A percentile compares a stretch with the other conserved stretches of the same genome.
phyloP scores from a whole-genome alignment of 2,329 filamentous ascomycete genomes.

The Diaporthe australafricana region DNA sequence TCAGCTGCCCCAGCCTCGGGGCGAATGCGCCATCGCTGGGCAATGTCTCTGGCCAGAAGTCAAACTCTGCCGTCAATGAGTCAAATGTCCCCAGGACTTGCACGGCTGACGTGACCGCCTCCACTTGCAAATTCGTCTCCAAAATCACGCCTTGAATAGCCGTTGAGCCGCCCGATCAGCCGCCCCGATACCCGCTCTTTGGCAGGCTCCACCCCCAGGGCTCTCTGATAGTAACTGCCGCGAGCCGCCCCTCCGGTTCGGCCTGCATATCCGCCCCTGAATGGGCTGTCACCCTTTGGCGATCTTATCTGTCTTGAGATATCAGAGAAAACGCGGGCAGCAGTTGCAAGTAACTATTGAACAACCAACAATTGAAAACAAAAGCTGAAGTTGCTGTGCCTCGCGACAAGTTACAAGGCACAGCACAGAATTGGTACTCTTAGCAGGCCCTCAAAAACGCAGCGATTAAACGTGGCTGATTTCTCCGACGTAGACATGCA shows the following conservation, averaged over 20 bases:
- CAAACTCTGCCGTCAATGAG: constrained; percentile 14
- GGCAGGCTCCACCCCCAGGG: constrained; percentile 6
- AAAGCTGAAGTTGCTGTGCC: background rate
- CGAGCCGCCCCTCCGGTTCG: constrained; percentile 12
- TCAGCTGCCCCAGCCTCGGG: constrained; percentile 4
- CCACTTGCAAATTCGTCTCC: constrained; percentile 30
- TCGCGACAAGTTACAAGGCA: background rate
- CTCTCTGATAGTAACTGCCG: constrained; percentile 3
- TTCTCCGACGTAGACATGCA: background rate
- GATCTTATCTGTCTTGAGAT: constrained; percentile 4
- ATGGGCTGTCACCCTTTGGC: constrained; percentile 10
- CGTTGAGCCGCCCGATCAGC: constrained; percentile 25
- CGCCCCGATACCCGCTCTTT: constrained; percentile 20
- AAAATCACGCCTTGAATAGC: constrained; percentile 28
- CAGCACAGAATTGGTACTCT: too few relatives aligned
- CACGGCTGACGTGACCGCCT: constrained; percentile 29
- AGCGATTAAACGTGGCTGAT: background rate
- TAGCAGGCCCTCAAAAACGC: too few relatives aligned
- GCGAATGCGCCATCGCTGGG: background rate
- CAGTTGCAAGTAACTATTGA: too few relatives aligned
- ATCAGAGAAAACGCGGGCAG: background rate
- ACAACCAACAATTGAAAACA: background rate
- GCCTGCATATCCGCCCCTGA: constrained; percentile 26
- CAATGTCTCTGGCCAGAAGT: background rate
- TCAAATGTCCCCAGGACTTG: constrained; percentile 15